Conservation (phyloP, 108 stramenopile species). For the Skeletonema tropicum region DNA sequence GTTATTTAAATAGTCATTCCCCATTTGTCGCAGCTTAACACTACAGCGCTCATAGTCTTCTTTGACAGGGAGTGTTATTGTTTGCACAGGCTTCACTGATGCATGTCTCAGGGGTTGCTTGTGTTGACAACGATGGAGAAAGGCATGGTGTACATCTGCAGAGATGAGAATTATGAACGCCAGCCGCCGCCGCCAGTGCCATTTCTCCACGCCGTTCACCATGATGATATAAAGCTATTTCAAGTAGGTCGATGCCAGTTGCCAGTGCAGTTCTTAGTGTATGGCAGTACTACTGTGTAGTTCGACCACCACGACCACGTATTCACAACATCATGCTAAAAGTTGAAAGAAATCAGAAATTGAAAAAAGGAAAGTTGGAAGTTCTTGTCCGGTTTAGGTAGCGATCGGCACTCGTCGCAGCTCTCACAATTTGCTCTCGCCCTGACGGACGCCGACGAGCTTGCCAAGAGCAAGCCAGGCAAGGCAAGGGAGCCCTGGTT, state of each 20-base stretch:
- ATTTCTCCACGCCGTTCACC: background rate
- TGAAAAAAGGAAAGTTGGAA: too few relatives aligned
- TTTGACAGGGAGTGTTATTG: background rate
- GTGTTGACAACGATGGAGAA: background rate
- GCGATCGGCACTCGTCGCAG: too few relatives aligned
- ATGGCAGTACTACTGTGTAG: too few relatives aligned
- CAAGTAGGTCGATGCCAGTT: background rate
- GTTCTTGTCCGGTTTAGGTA: too few relatives aligned
- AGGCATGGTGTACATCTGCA: background rate
- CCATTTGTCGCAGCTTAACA: background rate
- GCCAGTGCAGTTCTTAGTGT: too few relatives aligned
- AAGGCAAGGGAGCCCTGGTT: too few relatives aligned
- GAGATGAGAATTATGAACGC: background rate
- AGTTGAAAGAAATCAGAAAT: too few relatives aligned
- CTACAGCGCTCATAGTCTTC: background rate
- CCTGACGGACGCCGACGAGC: too few relatives aligned
- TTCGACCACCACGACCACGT: too few relatives aligned
- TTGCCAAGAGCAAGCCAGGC: too few relatives aligned
- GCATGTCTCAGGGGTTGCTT: background rate
- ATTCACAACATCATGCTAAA: too few relatives aligned
- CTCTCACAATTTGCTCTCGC: too few relatives aligned
- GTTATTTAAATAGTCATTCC: background rate
- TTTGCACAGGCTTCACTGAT: background rate
- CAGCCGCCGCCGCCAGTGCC: slow-evolving; percentile 1
- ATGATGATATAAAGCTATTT: background rate